These are phyloP conservation scores for Penicillium sp. DNA, from an alignment of 2,329 filamentous ascomycete species.

Conservation along the genomic window DNA sequence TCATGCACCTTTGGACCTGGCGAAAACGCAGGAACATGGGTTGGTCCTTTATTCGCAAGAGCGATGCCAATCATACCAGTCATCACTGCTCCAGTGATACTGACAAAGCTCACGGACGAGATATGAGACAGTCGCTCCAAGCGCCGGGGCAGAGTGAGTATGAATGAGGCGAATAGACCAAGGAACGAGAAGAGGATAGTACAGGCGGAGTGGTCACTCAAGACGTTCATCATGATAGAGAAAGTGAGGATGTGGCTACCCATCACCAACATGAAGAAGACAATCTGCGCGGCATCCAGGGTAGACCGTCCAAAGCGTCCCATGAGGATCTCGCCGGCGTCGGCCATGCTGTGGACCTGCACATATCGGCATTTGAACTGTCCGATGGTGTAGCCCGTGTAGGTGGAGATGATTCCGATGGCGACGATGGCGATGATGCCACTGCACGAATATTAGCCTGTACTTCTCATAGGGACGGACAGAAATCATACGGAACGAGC, in stretches of 20 bases:
- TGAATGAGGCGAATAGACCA: conserved; percentile 57
- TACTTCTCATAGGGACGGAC: background rate
- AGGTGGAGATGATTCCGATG: conserved; percentile 55
- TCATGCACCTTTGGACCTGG: conserved; percentile 48
- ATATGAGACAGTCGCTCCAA: conserved; percentile 60
- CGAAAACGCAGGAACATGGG: conserved; percentile 29
- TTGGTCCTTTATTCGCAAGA: conserved; percentile 47
- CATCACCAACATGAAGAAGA: conserved; percentile 67
- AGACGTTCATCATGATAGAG: conserved; percentile 64
- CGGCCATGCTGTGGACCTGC: conserved; percentile 64
- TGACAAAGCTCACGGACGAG: conserved; percentile 61
- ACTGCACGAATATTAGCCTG: conserved; percentile 20
- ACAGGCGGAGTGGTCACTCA: conserved; percentile 61
- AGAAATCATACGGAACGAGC: conserved; percentile 45
- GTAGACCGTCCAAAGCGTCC: conserved; percentile 61
- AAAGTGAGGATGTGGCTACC: conserved; percentile 69
- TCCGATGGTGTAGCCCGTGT: conserved; percentile 59
- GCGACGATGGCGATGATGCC: conserved; percentile 53
- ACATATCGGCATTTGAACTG: conserved; percentile 57
- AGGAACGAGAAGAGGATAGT: conserved; percentile 61
- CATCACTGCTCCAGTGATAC: conserved; percentile 62
- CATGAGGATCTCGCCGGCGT: conserved; percentile 62
- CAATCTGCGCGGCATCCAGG: conserved; percentile 58
- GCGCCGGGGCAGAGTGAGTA: conserved; percentile 60
- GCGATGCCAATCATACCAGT: conserved; percentile 63